Base-by-base conservation (phyloP, 78 protist genomes). In the Isochrysis galbana region DNA sequence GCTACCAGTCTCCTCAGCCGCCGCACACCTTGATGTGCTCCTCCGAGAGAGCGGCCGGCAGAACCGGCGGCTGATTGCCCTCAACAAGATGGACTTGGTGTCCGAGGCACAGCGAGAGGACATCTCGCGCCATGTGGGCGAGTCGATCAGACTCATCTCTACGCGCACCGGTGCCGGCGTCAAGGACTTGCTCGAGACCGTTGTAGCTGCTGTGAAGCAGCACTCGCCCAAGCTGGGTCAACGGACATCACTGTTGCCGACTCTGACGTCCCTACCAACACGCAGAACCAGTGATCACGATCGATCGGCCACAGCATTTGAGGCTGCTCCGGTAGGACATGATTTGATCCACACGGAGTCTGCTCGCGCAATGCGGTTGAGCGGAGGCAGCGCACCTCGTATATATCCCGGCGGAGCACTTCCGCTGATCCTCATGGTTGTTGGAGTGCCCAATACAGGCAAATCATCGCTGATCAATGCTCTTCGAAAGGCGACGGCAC, bases 71-170 rank as follows among this genome's bases (percentile, higher is more conserved):
- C 17, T 82, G 67, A 25, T 82, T 7, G 88, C 34, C 67, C 21
- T 82, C 88, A 82, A 82, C 88, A 82, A 82, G 88, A 26, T 25
- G 42, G 88, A 82, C 67, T 38, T 82, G 19, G 19, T 45, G 67
- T 0, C 39, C n/a, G 17, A 3, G 32, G 61, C 21, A 34, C 61
- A 45, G 29, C 36, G 34, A 0, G 23, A n/a, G 0, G 41, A 7
- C 36, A 82, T 46, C 42, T 17, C 36, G 17, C 5, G 88, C 34
- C 61, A 61, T 5, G 29, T 42, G 4, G 74, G 74, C 74, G 26
- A 11, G 29, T 2, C 7, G 74, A 32, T 11, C 36, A 23, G 23
- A 10, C 23, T 61, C 23, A 21, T 61, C n/a, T 23, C n/a, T 2
- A 21, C 74, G 29, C 74, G 74, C 44, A n/a, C 3, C 34, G n/a